Base-by-base conservation (phyloP, 164 flowering plant species). In the Nelumbo lutea region DNA sequence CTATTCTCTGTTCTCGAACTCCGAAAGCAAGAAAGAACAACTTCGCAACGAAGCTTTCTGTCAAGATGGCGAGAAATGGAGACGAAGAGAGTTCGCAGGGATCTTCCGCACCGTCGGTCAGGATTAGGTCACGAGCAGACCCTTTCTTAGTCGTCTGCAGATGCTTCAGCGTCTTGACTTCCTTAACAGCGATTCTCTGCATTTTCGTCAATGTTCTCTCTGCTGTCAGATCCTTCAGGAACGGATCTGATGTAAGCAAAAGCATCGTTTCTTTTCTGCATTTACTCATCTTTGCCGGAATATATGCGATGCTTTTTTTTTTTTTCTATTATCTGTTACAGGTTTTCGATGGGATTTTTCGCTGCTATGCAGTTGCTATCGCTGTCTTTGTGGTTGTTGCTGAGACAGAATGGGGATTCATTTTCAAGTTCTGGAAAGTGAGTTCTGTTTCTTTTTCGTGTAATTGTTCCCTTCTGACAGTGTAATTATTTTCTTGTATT, bases 281-380 rank as follows among this genome's bases (percentile, higher is more conserved):
- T 60, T 5, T 56, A 2, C 38, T 7, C 43, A 2, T 59, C 27
- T 61, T 38, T 59, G 15, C 47, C 9, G 6, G 3, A 42, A 14
- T 9, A 13, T 6, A 10, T 9, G 5, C 6, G 4, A 2, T 41
- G 65, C 10, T 51, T 11, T 57, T 51, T 43, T 66, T 53, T 65
- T 9, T 47, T 14, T 3, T 41, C 55, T 53, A 48, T 60, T 14
- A 6, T 56, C 6, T 62, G 11, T 55, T 73, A 61, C 72, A 96
- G 99, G 57, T 92, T 14, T 93, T 96, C 70, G 90, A 91, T 78
- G 99, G 99, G 53, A 86, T 96, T 56, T 96, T 96, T 68, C 84
- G 99, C 57, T 96, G 97, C 71, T 93, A 93, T 57, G 98, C 97
- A 9, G 95, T 90, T 67, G 75, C 61, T 56, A 76, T 96, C 51